Base-by-base conservation (phyloP, 1,139 yeast genomes). In the Nakaseomyces sp. region DNA sequence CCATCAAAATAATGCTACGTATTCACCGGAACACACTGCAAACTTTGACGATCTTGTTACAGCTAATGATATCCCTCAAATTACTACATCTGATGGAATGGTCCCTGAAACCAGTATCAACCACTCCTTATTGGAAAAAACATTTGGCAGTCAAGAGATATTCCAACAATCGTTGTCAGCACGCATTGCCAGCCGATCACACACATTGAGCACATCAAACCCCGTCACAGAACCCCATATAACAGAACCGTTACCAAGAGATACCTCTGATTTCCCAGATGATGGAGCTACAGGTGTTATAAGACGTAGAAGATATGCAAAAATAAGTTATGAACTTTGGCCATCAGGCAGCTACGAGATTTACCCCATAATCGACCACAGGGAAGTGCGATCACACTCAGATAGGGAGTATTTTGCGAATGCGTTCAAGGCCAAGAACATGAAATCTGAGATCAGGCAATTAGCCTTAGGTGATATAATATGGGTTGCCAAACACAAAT, bases 391-490 rank as follows among this genome's bases (percentile, higher is more conserved):
- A 50, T 77, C 89, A 0, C 69, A 67, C 46, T 66, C 60, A 31
- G 88, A 86, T 36, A 66, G 91, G 13, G 81, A 77, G 47, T 82
- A 73, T 57, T 85, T 86, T 56, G 65, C 69, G 5, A 71, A 68
- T 3, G 75, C 81, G 35, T 66, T 91, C n/a, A 58, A 56, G 1
- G 57, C 68, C 12, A 61, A 71, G 20, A 79, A 79, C 0, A 67
- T 84, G 1, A 63, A 66, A 4, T 70, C 77, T 43, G 81, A 76
- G 18, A 75, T 74, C 0, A 64, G 76, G 41, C 69, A 83, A 1
- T 67, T 93, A 32, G 68, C 94, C 0, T 77, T 89, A 1, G 97
- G 98, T 1, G 99, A 93, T 67, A 79, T 82, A 1, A 54, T 84
- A 8, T 93, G 98, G 98, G 72, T 88, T 3, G 98, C 96, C 0